phyloP scores from a whole-genome alignment of 2,329 filamentous ascomycete genomes.

The Xylariomycetidae sp. region DNA sequence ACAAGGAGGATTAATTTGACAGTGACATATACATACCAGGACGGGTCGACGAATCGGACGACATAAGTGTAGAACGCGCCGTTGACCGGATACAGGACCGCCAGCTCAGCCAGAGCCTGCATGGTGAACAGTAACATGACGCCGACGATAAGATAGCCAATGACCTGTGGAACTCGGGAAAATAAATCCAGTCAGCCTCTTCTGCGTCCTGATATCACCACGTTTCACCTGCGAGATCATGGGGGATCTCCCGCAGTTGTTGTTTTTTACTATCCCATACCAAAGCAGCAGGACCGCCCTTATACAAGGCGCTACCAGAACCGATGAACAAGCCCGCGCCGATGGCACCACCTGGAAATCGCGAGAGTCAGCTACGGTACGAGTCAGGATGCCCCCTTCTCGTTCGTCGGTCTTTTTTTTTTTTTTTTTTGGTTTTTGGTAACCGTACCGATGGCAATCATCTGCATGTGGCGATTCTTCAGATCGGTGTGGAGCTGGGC shows the following conservation, averaged over 20 bases:
- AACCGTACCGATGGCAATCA: constrained; percentile 39
- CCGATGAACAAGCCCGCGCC: constrained; percentile 65
- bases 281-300: constrained; percentile 53
- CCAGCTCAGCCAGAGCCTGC: constrained; percentile 56
- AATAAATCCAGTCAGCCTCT: no score
- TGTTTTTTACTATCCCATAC: no score
- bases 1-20: no score
- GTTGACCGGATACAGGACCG: constrained; percentile 55
- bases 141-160: constrained; percentile 52
- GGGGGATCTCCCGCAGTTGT: no score
- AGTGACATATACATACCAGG: constrained; percentile 42
- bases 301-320: constrained; percentile 54
- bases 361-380: not conserved
- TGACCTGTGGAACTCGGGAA: no score
- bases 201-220: no score
- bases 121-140: constrained; percentile 55
- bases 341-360: constrained; percentile 37
- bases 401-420: constrained; percentile 2
- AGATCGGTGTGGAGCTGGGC: constrained; percentile 31
- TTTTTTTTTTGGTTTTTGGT: not conserved
- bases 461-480: constrained; percentile 38
- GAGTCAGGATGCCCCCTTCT: not conserved
- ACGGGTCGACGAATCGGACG: constrained; percentile 56
- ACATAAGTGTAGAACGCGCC: constrained; percentile 61
- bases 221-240: no score